Base-by-base conservation (phyloP, 169 alveolate genomes). In the Fabrea salina region DNA sequence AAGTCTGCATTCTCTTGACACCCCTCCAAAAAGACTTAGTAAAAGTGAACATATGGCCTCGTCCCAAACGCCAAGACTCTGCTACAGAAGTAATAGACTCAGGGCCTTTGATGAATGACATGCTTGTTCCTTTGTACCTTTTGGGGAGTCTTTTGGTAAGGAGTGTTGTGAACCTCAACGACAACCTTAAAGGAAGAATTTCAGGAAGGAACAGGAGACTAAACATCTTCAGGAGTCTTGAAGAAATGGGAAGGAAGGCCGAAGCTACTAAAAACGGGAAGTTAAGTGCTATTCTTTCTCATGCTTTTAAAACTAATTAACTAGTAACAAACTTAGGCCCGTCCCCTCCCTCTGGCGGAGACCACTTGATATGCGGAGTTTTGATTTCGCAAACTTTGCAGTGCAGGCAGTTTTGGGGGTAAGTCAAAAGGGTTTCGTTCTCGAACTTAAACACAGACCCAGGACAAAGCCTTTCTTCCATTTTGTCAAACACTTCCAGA, bases 391-490 rank as follows among this genome's bases (percentile, higher is more conserved):
- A 61, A 1, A 51, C 74, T 27, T 30, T 30, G 3, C 74, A 61
- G 27, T n/a, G 27, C n/a, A 61, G 11, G 3, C 74, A 61, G 32
- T 61, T 61, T 8, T 0, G 0, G 11, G 41, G 32, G n/a, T 61
- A 47, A 61, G 39, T 61, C 11, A 16, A 2, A 16, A 61, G 3
- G 2, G 32, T 1, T 0, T 16, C 44, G 11, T 61, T 27, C 1
- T 35, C 50, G 39, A 35, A 61, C 50, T 4, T 61, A 61, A 67
- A 67, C 39, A 67, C 78, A 22, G 61, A 56, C 13, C 44, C 41
- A 16, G 78, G 78, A 41, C 78, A 67, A 8, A 67, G 13, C 2
- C 44, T 67, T 43, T 67, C 78, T 67, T 67, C 78, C n/a, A 67
- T 0, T 40, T 41, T 59, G 8, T 37, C 56, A 67, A 67, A 67